Conservation (phyloP, 441 rosid species). For the Metrosideros polymorpha region DNA sequence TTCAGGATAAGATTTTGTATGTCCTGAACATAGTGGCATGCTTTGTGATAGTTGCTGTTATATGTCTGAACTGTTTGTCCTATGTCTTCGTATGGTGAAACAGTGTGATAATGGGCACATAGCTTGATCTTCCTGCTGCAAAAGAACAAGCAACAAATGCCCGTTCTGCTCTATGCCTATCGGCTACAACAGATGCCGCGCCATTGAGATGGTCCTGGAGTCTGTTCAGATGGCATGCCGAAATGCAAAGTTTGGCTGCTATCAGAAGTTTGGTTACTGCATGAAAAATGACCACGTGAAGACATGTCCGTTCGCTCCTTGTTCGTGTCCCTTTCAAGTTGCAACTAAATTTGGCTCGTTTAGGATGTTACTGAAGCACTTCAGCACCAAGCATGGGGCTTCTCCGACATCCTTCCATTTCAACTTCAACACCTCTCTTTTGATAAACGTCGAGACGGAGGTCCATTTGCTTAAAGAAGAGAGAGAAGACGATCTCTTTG, state of each 20-base stretch:
- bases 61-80: not conserved
- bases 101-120: conserved; percentile 65
- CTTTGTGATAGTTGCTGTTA: not conserved
- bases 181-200: conserved; percentile 60
- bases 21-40: not conserved
- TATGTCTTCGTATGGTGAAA: not conserved
- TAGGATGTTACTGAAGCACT: conserved; percentile 29
- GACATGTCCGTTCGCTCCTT: conserved; percentile 30
- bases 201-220: conserved; percentile 64
- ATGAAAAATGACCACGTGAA: conserved; percentile 33
- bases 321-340: conserved; percentile 41
- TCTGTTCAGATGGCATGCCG: conserved; percentile 36
- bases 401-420: not conserved
- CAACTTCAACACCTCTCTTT: not conserved
- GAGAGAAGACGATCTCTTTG: conserved; percentile 19
- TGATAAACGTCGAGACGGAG: conserved; percentile 9
- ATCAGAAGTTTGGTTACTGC: conserved; percentile 18
- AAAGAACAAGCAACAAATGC: conserved; percentile 36
- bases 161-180: conserved; percentile 48
- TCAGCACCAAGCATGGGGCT: conserved; percentile 16
- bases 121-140: conserved; percentile 57
- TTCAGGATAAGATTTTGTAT: not conserved
- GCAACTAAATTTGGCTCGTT: conserved; percentile 30
- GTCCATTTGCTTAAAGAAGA: conserved; percentile 1
- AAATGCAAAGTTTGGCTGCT: conserved; percentile 37